Evolutionary conservation across 2,329 filamentous ascomycete genomes (phyloP), one percentile per base, ranked within the genome.

Genomic region (Colletotrichum liaoningense): DNA sequence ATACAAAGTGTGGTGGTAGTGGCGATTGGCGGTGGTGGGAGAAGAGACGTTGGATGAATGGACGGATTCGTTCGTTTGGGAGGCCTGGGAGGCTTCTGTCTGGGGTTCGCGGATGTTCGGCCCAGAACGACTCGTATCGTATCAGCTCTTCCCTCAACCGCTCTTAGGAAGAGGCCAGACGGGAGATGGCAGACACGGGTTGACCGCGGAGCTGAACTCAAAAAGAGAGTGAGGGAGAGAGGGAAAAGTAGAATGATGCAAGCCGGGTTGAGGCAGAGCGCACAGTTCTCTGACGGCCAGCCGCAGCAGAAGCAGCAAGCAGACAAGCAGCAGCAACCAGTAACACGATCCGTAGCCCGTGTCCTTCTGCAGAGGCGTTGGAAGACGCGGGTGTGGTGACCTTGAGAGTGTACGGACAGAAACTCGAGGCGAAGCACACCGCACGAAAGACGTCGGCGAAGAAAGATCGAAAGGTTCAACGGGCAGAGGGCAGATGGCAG

Each of bases 11-110:
- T 49, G 42, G 42, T 49, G 42, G 42, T n/a, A n/a, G 8, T n/a
- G 38, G 38, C 38, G 38, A 67, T 33, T 33, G 24, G 46, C 35
- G 49, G 56, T 52, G 22, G 26, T 33, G 35, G 33, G 19, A 26
- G 33, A 28, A 66, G 35, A 35, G 69, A 69, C 14, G 69, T 58
- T 64, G 63, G 58, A 67, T 55, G 46, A 38, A 59, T 56, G 30
- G 68, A 66, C 42, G 26, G n/a, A 28, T 70, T 70, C n/a, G 38
- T 55, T 68, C 9, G 58, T 33, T 60, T 60, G 38, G 46, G 26
- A 5, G 38, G 38, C 38, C 38, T 42, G 14, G 38, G 9, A 22
- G 46, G 60, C 38, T 54, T 52, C 24, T 22, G 24, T 46, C 9
- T 62, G 22, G 19, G 46, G 62, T 26, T 55, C 28, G n/a, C 46